These are phyloP conservation scores for Plasmodium gaboni DNA, from an alignment of 169 alveolate species.

Conservation along the genomic window DNA sequence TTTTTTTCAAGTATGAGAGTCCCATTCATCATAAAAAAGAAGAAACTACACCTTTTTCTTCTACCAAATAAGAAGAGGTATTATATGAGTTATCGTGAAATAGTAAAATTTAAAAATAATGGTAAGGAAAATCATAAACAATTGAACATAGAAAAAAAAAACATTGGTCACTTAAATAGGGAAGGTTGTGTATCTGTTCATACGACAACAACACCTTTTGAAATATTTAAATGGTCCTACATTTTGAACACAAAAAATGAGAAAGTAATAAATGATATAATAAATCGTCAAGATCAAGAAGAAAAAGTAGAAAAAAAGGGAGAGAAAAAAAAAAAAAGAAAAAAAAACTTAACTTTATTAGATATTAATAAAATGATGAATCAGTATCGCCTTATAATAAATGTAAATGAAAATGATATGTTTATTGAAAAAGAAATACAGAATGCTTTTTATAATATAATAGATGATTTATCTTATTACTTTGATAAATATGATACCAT, in stretches of 20 bases:
- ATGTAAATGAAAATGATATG: slow-evolving; percentile 72
- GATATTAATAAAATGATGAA: slow-evolving; percentile 27
- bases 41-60: slow-evolving; percentile 7
- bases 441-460: slow-evolving; percentile 18
- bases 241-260: slow-evolving; percentile 60
- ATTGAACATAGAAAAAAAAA: slow-evolving; percentile 19
- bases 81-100: slow-evolving; percentile 54
- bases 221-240: slow-evolving; percentile 67
- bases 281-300: slow-evolving; percentile 25
- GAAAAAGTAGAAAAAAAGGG: slow-evolving; percentile 12
- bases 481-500: slow-evolving; percentile 18
- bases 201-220: slow-evolving; percentile 38
- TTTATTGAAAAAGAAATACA: slow-evolving; percentile 46
- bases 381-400: slow-evolving; percentile 38
- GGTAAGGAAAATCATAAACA: background rate
- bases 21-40: background rate
- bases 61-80: slow-evolving; percentile 10
- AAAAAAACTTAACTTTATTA: background rate
- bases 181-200: slow-evolving; percentile 1
- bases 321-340: background rate
- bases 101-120: slow-evolving; percentile 45
- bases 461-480: slow-evolving; percentile 30
- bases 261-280: slow-evolving; percentile 52
- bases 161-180: background rate
- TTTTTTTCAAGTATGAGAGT: slow-evolving; percentile 5